phyloP scores from a whole-genome alignment of 495 filamentous ascomycete species.

The Bacidia rubella region DNA sequence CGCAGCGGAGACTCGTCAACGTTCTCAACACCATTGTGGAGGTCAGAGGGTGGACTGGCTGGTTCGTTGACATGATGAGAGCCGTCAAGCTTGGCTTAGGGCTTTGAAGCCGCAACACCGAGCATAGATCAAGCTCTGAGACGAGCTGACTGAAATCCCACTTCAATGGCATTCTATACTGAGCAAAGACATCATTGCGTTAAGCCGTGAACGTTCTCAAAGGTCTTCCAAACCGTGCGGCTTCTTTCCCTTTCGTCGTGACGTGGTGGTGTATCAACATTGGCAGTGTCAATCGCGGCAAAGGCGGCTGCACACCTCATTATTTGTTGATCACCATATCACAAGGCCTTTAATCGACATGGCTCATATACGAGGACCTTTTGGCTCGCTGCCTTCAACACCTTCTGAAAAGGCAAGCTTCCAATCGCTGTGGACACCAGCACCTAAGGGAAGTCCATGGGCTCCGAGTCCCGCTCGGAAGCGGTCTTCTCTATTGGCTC shows the following conservation, averaged over 20 bases:
- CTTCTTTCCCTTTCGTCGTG: too few relatives aligned
- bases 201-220: too few relatives aligned
- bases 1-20: conserved; percentile 31
- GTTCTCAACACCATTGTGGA: conserved; percentile 33
- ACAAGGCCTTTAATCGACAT: neutral
- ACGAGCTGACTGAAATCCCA: too few relatives aligned
- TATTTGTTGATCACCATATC: neutral
- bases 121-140: neutral
- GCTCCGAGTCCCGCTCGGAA: neutral
- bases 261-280: too few relatives aligned
- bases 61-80: conserved; percentile 30
- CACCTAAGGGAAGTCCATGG: neutral
- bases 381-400: conserved; percentile 3
- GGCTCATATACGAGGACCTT: neutral
- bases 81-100: conserved; percentile 5
- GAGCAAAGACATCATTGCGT: too few relatives aligned
- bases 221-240: too few relatives aligned
- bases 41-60: conserved; percentile 37
- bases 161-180: too few relatives aligned
- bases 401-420: conserved; percentile 2
- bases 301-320: neutral
- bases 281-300: too few relatives aligned
- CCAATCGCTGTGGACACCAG: neutral
- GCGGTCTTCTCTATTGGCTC: neutral
- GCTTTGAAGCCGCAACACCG: neutral